Conservation (phyloP, 1,139 yeast genomes). For the Magnusiomyces tetraspermus region DNA sequence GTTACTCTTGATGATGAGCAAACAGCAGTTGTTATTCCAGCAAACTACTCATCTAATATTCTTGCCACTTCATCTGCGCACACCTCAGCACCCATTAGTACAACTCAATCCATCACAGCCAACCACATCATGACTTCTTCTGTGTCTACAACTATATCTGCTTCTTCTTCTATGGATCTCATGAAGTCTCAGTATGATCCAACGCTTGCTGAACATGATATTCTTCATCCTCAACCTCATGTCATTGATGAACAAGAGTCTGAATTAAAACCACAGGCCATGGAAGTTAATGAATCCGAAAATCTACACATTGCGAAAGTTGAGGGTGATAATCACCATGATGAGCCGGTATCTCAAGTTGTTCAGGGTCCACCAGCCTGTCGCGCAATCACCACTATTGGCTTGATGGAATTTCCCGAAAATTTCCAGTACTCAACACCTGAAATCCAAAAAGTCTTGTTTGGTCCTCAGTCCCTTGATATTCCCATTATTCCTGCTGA, state of each 20-base stretch:
- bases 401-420: slow-evolving; percentile 28
- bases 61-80: not conserved
- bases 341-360: slow-evolving; percentile 7
- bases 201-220: not conserved
- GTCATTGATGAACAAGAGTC: not conserved
- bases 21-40: not conserved
- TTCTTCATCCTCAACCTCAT: not conserved
- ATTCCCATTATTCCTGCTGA: slow-evolving; percentile 36
- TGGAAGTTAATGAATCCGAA: not conserved
- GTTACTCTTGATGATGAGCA: not conserved
- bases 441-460: slow-evolving; percentile 40
- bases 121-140: not conserved
- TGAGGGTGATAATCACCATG: not conserved
- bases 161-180: not conserved
- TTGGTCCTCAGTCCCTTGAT: slow-evolving; percentile 54
- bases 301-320: not conserved
- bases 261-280: not conserved
- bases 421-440: slow-evolving; percentile 21
- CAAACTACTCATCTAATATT: not conserved
- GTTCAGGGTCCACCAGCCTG: slow-evolving; percentile 25
- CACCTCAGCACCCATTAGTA: not conserved
- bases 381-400: slow-evolving; percentile 20
- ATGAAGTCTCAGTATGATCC: not conserved
- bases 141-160: not conserved
- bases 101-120: not conserved